Evolutionary conservation across 352 stramenopile genomes (phyloP).

Genomic region (Hyaloperonospora brassicae): DNA sequence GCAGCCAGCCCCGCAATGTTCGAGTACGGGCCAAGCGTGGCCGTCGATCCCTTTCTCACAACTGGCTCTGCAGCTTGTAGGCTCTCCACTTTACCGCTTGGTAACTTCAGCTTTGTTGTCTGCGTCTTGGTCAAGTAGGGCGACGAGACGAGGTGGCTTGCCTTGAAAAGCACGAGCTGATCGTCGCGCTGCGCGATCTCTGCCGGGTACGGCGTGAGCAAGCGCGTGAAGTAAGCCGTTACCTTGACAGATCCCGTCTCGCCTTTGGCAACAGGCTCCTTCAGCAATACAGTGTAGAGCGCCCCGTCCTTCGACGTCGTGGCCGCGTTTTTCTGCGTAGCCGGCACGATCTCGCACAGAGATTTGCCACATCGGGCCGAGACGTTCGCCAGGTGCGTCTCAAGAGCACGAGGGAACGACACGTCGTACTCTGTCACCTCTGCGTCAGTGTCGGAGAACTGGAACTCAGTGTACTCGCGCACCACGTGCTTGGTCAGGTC

Average conservation of each 20-base stretch:
- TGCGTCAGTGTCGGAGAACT: constrained; percentile 56
- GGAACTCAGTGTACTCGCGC: constrained; percentile 61
- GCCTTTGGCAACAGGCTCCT: constrained; percentile 44
- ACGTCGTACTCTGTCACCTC: constrained; percentile 55
- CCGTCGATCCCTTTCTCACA: constrained; percentile 55
- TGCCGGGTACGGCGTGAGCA: constrained; percentile 68
- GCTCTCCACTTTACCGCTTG: constrained; percentile 61
- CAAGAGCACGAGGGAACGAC: constrained; percentile 48
- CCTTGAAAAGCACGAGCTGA: constrained; percentile 77
- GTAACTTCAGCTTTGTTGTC: constrained; percentile 82
- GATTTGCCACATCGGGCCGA: constrained; percentile 69
- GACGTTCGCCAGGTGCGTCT: constrained; percentile 46
- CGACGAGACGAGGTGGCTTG: constrained; percentile 55
- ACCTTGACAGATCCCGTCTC: constrained; percentile 61
- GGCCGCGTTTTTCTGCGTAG: constrained; percentile 23
- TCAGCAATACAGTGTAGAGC: constrained; percentile 67
- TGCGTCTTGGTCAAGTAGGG: constrained; percentile 73
- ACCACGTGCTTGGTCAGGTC: constrained; percentile 82
- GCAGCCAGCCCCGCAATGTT: constrained; percentile 42
- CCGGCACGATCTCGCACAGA: constrained; percentile 52
- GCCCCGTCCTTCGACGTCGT: constrained; percentile 30
- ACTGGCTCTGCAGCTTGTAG: constrained; percentile 53
- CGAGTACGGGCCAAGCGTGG: constrained; percentile 78
- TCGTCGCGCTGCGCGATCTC: constrained; percentile 78
- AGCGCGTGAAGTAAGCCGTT: constrained; percentile 66